Evolutionary conservation across 345 rosid genomes (phyloP), one percentile per base, ranked within the genome.

Genomic region (Murraya paniculata): DNA sequence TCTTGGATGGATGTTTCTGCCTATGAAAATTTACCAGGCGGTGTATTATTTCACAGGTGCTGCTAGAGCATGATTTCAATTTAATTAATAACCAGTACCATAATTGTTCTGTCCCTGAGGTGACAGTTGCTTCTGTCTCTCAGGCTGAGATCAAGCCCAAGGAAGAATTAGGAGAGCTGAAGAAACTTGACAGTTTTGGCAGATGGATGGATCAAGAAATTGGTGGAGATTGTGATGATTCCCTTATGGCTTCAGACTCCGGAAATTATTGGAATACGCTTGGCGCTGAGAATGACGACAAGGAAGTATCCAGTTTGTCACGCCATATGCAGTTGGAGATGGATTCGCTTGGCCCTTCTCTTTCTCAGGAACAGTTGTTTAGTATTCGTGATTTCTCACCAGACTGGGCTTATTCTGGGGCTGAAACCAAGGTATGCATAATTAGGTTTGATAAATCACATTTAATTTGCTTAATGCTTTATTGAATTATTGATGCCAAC

Each of bases 161-260:
- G 73, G 80, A 73, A 81, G 88, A 85, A 82, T 78, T 64, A 22
- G 91, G 88, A 73, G 87, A 87, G 82, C 85, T 95, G 72, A 91
- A 89, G 80, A 90, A 92, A 79, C 91, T 90, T 66, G 98, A 95
- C 82, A 93, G 95, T 81, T 95, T 95, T 74, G 91, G 93, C 3
- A 86, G 94, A 78, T 93, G 98, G 98, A 90, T 90, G 92, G 90
- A 90, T 81, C 88, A 84, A 85, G 98, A 92, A 86, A 88, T 93
- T 60, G 91, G 93, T 50, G 87, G 82, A 84, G 92, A 89, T 85
- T 91, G 90, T 82, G 89, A 89, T 80, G 88, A 89, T 79, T 92
- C 94, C 61, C 81, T 92, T 82, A 88, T 91, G 87, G 90, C 94
- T 55, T 89, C 95, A 28, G 91, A 89, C 83, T 91, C 94, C 65